Evolutionary conservation across 1,284 basidiomycete genomes (phyloP), one percentile per base, ranked within the genome.

Genomic region (Inonotus obliquus): DNA sequence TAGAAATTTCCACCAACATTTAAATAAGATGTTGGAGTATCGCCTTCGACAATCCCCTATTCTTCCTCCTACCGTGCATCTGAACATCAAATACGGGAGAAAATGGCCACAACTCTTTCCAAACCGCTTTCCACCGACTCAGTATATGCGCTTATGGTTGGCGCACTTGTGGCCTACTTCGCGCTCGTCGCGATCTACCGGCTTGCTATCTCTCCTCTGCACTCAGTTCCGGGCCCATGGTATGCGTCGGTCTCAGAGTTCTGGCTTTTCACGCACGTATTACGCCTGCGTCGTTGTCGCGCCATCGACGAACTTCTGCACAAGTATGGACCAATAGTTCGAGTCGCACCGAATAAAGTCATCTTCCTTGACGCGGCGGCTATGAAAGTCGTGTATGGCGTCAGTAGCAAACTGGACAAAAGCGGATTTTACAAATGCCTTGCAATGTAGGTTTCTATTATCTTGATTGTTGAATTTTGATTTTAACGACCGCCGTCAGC

Each of bases 351-450:
- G 19, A 65, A 65, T 44, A 67, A 60, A 53, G 62, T 69, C 21
- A 60, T 64, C 1, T 69, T 66, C 45, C 32, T 57, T 23, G 67
- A 69, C 29, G 51, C 53, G 2, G 35, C 21, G 5, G 54, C 63
- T 13, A 63, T 65, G 57, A 66, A 64, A 55, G 51, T 60, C 29
- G 65, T 68, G 2, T 68, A 68, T 35, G 63, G 62, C 32, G 57
- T 62, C 21, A 57, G 57, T 35, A 65, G 57, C 48, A 64, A 61
- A 23, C 60, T 68, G 29, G 29, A 37, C 29, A 68, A 68, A 62
- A 65, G 62, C 27, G 25, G 35, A 32, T 86, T 63, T 32, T 68
- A 68, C 54, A 65, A 66, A 53, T 41, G 56, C 41, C 55, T 67
- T 2, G 21, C 62, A 27, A 60, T 62, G 66, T 58, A 37, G 14